Base-by-base conservation (phyloP, 176 grass and related monocot genomes). In the Juncus effusus region DNA sequence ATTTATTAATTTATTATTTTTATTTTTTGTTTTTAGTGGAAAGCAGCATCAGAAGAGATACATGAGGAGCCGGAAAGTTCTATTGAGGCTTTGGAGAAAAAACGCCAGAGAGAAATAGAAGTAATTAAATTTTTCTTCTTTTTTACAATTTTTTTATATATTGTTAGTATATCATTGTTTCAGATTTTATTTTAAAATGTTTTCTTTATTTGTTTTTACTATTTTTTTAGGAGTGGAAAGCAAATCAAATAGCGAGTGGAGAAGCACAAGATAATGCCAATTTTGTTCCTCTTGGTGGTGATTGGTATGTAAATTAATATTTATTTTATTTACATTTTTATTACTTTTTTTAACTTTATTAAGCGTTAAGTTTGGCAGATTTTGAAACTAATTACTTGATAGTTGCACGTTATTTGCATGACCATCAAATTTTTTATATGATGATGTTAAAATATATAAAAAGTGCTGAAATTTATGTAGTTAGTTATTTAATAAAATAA, bases 1-100 rank as follows among this genome's bases (percentile, higher is more conserved):
- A 54, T 69, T 14, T 47, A 56, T 3, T 38, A 10, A 56, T 5
- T 4, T 69, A 15, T 40, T 6, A 38, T 51, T 64, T 74, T 3
- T 19, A 13, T 72, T 74, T 37, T 19, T 56, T 77, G 40, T 67
- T 60, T 76, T 75, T 61, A 99, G 95, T 99, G 95, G 95, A 99
- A 90, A 73, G 95, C 95, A 65, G 95, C 88, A 74, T 93, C 92
- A 71, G 95, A 99, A 70, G 95, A 99, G 77, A 83, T 97, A 76
- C 83, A 84, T 10, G 91, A 95, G 16, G 92, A 94, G 61, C 85
- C 89, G 56, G 83, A 90, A 78, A 85, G 75, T 87, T 73, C 89
- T 76, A 79, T 85, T 59, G 95, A 87, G 54, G 69, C 75, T 42
- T 49, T 94, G 70, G 89, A 99, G 84, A 90, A 71, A 63, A 99